Percentiles rank a stretch among this genome's conserved stretches.
Evolutionary conservation across 768 basidiomycete genomes (phyloP).

Genomic region (Omphalotus guepiniiformis): DNA sequence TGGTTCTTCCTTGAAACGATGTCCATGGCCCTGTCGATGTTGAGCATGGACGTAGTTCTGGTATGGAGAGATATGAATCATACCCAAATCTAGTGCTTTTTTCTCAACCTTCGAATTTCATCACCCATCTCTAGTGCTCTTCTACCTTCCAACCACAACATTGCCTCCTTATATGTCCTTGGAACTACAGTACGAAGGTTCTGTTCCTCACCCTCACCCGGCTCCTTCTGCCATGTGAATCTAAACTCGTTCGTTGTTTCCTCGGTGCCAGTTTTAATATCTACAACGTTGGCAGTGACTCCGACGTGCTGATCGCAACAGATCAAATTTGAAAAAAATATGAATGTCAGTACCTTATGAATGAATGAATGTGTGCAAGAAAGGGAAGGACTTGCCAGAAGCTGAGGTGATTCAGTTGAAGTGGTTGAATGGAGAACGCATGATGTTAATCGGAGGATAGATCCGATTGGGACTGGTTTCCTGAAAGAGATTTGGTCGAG

Average conservation of each 20-base stretch:
- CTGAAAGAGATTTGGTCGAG: conserved; percentile 78
- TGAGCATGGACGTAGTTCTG: too few relatives aligned
- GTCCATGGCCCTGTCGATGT: too few relatives aligned
- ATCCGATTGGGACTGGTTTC: conserved; percentile 80
- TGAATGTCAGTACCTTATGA: too few relatives aligned
- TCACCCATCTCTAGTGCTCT: conserved; percentile 67
- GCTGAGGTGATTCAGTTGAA: conserved; percentile 39
- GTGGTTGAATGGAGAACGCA: conserved; percentile 59
- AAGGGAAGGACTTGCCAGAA: conserved; percentile 17
- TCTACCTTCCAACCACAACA: conserved; percentile 80
- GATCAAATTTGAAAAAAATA: too few relatives aligned
- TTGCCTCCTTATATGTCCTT: conserved; percentile 74
- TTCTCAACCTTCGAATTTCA: conserved; percentile 44
- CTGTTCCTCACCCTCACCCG: conserved; percentile 15
- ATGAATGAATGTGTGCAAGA: too few relatives aligned
- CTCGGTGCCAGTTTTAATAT: conserved; percentile 60
- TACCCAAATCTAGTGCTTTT: too few relatives aligned
- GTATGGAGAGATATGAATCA: too few relatives aligned
- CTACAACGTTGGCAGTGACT: conserved; percentile 69
- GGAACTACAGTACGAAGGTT: conserved; percentile 51
- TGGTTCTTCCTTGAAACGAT: too few relatives aligned
- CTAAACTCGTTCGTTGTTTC: conserved; percentile 72
- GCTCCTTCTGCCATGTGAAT: conserved; percentile 63
- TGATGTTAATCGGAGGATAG: conserved; percentile 70
- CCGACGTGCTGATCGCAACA: conserved; percentile 76